A percentile compares a stretch with the other conserved stretches of the same genome.
Conservation (phyloP, 768 basidiomycete species). For the Rhodotorula taiwanensis region DNA sequence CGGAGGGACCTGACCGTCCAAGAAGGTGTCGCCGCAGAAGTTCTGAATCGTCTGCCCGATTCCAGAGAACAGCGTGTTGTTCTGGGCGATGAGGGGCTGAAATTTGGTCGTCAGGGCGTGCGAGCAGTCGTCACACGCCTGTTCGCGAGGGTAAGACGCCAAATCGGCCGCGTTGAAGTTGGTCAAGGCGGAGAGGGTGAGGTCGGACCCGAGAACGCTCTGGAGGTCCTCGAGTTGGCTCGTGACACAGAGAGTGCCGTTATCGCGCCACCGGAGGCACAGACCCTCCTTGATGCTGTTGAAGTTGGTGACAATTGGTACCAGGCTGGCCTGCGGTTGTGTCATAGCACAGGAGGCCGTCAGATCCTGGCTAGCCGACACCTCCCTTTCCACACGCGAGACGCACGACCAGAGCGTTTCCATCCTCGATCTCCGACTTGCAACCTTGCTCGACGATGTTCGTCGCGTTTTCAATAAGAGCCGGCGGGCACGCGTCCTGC, state of each 20-base stretch:
- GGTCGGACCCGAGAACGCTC: slow-evolving; percentile 38
- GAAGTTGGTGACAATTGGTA: slow-evolving; percentile 2
- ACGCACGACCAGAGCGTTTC: slow-evolving; percentile 9
- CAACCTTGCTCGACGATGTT: slow-evolving; percentile 10
- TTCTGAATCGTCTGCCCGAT: neutral
- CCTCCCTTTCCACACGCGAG: too few relatives aligned
- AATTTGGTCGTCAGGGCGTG: neutral
- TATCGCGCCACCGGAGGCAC: slow-evolving; percentile 20
- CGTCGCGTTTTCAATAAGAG: slow-evolving; percentile 7
- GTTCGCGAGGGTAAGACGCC: too few relatives aligned
- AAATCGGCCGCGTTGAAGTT: too few relatives aligned
- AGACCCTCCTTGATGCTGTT: slow-evolving; percentile 14
- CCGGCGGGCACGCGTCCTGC: neutral
- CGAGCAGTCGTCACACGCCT: neutral
- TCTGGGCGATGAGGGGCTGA: too few relatives aligned
- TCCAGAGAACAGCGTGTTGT: too few relatives aligned
- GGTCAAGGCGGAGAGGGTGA: slow-evolving; percentile 40
- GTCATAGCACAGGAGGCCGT: neutral
- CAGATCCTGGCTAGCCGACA: neutral
- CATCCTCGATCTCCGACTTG: neutral
- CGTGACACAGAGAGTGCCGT: slow-evolving; percentile 43
- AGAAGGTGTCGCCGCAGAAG: too few relatives aligned
- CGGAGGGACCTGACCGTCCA: too few relatives aligned
- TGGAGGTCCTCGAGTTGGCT: slow-evolving; percentile 41
- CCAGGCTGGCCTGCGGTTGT: neutral